phyloP scores from a whole-genome alignment of 176 grass and related monocot species.

The Echinochloa phyllopogon region DNA sequence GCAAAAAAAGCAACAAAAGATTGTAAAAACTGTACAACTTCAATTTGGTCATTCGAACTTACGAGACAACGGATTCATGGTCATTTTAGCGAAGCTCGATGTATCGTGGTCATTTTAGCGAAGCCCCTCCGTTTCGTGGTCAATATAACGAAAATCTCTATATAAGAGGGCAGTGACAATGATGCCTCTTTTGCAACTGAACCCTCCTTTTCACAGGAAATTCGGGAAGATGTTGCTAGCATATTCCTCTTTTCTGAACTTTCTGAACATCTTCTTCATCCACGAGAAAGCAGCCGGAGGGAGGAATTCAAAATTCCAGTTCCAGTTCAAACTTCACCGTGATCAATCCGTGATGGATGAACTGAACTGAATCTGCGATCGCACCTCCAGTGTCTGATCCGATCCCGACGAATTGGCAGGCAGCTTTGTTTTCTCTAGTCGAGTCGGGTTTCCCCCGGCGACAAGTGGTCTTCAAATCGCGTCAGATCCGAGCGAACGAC shows the following conservation, averaged over 20 bases:
- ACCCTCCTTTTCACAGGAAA: neutral
- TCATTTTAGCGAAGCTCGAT: too few species aligned
- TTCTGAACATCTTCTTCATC: neutral
- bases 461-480: neutral
- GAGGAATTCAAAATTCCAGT: neutral
- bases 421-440: neutral
- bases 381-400: neutral
- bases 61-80: too few species aligned
- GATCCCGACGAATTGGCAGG: neutral
- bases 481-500: neutral
- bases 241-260: neutral
- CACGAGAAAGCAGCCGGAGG: neutral
- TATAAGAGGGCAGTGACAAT: constrained; percentile 1
- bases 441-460: neutral
- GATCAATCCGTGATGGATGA: neutral
- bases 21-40: too few species aligned
- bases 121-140: too few species aligned
- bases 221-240: neutral
- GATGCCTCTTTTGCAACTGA: neutral
- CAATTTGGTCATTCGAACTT: too few species aligned
- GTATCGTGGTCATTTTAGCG: too few species aligned
- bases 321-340: neutral
- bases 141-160: too few species aligned
- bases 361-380: neutral
- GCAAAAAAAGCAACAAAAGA: too few species aligned